These are phyloP conservation scores for Seiridium cupressi DNA, from an alignment of 2,329 filamentous ascomycete species.

Conservation along the genomic window DNA sequence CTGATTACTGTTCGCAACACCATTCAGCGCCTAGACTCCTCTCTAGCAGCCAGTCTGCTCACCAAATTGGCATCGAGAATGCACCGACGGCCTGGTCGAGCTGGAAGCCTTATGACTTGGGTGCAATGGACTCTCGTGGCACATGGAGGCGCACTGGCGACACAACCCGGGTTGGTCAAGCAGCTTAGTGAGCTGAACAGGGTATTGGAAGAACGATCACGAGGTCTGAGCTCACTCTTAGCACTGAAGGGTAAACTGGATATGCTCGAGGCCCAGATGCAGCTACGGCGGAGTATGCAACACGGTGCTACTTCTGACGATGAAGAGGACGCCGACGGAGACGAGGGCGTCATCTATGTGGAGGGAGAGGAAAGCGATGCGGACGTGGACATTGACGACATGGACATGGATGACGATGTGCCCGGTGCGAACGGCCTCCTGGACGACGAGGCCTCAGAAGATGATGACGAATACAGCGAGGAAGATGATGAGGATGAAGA, in stretches of 20 bases:
- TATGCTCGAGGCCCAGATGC: constrained; percentile 87
- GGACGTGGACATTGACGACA: constrained; percentile 37
- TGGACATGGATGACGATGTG: constrained; percentile 57
- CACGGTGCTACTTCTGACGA: constrained; percentile 49
- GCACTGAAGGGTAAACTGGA: constrained; percentile 93
- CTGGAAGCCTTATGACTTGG: constrained; percentile 89
- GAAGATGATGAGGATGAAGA: constrained; percentile 40
- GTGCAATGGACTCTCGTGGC: constrained; percentile 92
- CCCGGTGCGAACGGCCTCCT: constrained; percentile 52
- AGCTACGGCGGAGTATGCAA: constrained; percentile 71
- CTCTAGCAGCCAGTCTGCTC: constrained; percentile 75
- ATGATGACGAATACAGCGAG: constrained; percentile 44
- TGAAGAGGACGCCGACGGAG: constrained; percentile 59
- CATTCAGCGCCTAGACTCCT: constrained; percentile 85
- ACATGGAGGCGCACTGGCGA: constrained; percentile 87
- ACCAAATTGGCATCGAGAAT: constrained; percentile 83
- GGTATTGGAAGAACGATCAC: constrained; percentile 83
- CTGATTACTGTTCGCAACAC: constrained; percentile 78
- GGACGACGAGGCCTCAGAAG: constrained; percentile 55
- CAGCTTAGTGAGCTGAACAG: constrained; percentile 77
- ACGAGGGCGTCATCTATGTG: constrained; percentile 79
- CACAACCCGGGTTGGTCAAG: constrained; percentile 78
- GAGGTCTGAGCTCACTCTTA: constrained; percentile 77
- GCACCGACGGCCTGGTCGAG: constrained; percentile 82
- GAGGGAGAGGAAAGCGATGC: constrained; percentile 71